phyloP scores from a whole-genome alignment of 495 filamentous ascomycete genomes.

The Talaromyces borbonicus region DNA sequence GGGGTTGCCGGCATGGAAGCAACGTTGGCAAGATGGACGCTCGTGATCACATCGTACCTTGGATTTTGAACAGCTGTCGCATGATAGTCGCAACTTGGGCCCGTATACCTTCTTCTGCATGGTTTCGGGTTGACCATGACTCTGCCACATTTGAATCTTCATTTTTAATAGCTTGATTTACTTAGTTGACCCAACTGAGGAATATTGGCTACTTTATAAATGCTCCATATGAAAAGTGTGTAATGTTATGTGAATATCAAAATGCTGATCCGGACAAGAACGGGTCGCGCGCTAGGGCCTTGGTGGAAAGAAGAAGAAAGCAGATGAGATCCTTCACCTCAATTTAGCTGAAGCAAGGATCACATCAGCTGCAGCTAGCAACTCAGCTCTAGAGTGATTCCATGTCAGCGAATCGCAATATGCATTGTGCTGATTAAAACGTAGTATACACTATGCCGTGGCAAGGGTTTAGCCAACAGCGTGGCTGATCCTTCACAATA shows the following conservation, averaged over 20 bases:
- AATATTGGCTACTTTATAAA: not conserved
- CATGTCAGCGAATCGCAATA: not conserved
- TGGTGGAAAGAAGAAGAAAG: not conserved
- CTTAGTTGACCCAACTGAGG: not conserved
- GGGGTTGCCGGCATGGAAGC: constrained; percentile 1
- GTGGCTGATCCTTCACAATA: not conserved
- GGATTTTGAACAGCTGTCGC: constrained; percentile 35
- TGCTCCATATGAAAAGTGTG: not conserved
- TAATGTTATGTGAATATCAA: not conserved
- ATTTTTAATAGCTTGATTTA: not conserved
- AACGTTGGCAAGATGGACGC: constrained; percentile 20
- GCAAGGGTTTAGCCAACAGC: not conserved
- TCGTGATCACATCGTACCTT: constrained; percentile 34
- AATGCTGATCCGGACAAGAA: not conserved
- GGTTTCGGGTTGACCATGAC: not conserved
- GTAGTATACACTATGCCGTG: not conserved
- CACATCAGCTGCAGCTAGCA: not conserved
- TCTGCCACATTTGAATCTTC: not conserved
- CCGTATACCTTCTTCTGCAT: not conserved
- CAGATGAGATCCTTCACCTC: not conserved
- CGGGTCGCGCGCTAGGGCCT: not conserved
- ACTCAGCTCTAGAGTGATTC: not conserved
- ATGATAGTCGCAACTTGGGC: constrained; percentile 13
- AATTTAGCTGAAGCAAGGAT: not conserved
- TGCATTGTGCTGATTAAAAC: not conserved